Evolutionary conservation across 768 basidiomycete species (phyloP), one percentile per base, ranked within the genome.

Genomic region (Suillus subluteus): DNA sequence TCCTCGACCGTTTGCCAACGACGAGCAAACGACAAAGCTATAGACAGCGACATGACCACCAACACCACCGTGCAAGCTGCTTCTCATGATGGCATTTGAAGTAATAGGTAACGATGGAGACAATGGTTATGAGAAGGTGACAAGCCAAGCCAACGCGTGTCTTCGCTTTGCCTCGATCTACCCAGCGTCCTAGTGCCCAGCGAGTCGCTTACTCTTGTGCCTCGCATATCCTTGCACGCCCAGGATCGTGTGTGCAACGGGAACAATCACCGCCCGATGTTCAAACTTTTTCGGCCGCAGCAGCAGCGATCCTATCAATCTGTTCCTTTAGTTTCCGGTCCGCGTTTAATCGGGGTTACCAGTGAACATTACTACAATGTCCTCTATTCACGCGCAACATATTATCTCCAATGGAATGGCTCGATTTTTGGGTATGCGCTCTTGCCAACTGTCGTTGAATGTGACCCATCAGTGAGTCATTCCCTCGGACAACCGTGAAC

Each of bases 71-170:
- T 12, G n/a, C n/a, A 13, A 35, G 35, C n/a, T n/a, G 46, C 11
- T 50, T 15, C 13, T n/a, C 44, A 6, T 1, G 46, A 46, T 46
- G 21, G 13, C n/a, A 23, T 23, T 23, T 50, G 48, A 15, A 15
- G 23, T 9, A 26, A 26, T 26, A 54, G 52, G 52, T 54, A 54
- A 54, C 52, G 52, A 54, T 54, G 52, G 52, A 32, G 52, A 54
- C 30, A 4, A 54, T 54, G 16, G 1, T 11, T 18, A 54, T 26
- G 26, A 52, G 23, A 26, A 26, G 6, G 50, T 30, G 26, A 23
- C n/a, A 2, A 30, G 15, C 15, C 50, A 16, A 30, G 50, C 26
- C 46, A 48, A 44, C 9, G 6, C 35, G 35, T 37, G 37, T 37
- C 37, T 9, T 37, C 37, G 37, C 37, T 37, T 37, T 37, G 9